Evolutionary conservation across 768 basidiomycete genomes (phyloP), one percentile per base, ranked within the genome.

Genomic region (Boletellus ananiceps): DNA sequence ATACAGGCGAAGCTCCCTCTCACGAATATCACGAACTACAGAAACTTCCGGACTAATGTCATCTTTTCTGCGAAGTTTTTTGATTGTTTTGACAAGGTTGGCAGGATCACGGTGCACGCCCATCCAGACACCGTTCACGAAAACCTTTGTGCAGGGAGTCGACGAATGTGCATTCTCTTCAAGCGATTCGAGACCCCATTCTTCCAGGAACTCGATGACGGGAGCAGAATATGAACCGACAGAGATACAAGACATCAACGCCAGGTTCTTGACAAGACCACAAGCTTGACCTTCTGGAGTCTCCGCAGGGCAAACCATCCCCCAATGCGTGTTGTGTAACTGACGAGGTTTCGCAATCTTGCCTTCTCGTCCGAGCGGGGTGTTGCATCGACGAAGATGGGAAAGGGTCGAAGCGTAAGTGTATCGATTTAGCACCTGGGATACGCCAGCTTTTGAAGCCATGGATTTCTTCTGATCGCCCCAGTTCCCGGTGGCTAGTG

Each of bases 341-440:
- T 99, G 96, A 60, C 96, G 96, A 49, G 96, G 96, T 67, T 98
- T 98, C 40, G 96, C 96, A 51, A 98, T 98, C 73, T 99, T 99
- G 49, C 94, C 94, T 68, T 98, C 96, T 51, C 96, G 87, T 47
- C 96, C 96, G 42, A 99, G 82, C 2, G 96, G 96, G 0, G 96
- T 98, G 67, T 99, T 99, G 65, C 92, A 94, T 25, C 96, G 91
- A 63, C 96, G 95, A 60, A 99, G 71, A 76, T 99, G 96, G 3
- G 96, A 99, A 11, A 99, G 74, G 0, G 96, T 99, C 11, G 96
- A 99, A 0, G 96, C 96, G 62, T 95, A 99, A 4, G 96, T 99
- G 68, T 99, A 99, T 52, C 96, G 79, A 72, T 99, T 99, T 50
- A 99, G 78, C 54, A 99, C 96, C 67, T 99, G 96, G 2, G 96